Percentiles rank a stretch among this genome's conserved stretches.
Evolutionary conservation across 75 land plant species (phyloP).

Genomic region (Chamaecyparis obtusa): DNA sequence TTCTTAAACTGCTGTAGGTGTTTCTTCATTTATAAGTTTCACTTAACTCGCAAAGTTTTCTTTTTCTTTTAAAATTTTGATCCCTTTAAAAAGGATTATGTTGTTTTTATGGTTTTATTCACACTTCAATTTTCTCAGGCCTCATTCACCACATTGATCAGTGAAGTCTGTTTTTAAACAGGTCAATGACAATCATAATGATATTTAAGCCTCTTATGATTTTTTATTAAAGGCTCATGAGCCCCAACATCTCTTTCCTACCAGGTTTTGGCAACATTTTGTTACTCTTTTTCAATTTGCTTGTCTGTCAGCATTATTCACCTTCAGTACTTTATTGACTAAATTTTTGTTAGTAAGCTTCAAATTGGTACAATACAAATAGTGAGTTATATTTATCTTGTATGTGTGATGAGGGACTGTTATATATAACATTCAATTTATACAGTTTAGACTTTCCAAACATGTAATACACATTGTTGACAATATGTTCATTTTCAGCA

Average conservation of each 20-base stretch:
- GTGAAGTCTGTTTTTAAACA: neutral
- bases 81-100: neutral
- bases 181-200: neutral
- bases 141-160: too few relatives aligned
- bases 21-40: too few relatives aligned
- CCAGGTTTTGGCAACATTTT: neutral
- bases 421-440: neutral
- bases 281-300: neutral
- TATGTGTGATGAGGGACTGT: neutral
- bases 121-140: too few relatives aligned
- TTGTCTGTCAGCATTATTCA: neutral
- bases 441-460: neutral
- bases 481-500: neutral
- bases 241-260: neutral
- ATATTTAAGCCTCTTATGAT: neutral
- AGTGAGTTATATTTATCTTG: neutral
- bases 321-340: neutral
- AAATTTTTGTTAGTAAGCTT: neutral
- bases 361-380: neutral
- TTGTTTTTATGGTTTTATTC: too few relatives aligned
- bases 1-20: too few relatives aligned
- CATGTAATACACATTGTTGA: neutral
- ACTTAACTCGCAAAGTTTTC: too few relatives aligned
- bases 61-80: too few relatives aligned
- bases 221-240: neutral